phyloP scores from a whole-genome alignment of 805 yeast genomes.

The Candida nanaspora region DNA sequence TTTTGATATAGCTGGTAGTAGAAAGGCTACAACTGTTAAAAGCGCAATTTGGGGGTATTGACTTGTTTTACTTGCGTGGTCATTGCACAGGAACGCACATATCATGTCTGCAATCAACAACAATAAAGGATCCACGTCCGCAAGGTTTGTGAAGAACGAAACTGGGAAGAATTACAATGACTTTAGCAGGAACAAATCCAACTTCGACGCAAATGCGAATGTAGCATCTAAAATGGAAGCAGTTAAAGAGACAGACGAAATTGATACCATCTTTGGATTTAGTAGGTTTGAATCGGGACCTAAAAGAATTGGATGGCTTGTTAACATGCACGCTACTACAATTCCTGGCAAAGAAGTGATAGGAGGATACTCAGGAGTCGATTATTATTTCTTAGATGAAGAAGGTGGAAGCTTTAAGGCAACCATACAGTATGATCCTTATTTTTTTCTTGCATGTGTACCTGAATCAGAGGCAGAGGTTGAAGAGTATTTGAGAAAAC shows the following conservation, averaged over 20 bases:
- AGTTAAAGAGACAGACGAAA: slow-evolving; percentile 51
- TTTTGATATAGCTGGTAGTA: no score
- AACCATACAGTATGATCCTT: slow-evolving; percentile 78
- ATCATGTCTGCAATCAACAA: not conserved
- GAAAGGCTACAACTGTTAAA: no score
- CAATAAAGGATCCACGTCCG: slow-evolving; percentile 17
- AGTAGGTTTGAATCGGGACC: slow-evolving; percentile 71
- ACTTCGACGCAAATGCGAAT: not conserved
- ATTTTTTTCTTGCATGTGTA: slow-evolving; percentile 66
- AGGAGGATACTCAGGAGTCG: slow-evolving; percentile 83
- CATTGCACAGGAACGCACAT: not conserved
- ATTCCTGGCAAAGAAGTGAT: slow-evolving; percentile 49
- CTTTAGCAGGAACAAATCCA: slow-evolving; percentile 7
- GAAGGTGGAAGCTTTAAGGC: slow-evolving; percentile 96
- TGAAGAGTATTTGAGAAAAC: slow-evolving; percentile 72
- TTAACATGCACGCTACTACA: slow-evolving; percentile 88
- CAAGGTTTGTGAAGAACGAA: slow-evolving; percentile 20
- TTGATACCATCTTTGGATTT: slow-evolving; percentile 86
- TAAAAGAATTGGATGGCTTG: slow-evolving; percentile 76
- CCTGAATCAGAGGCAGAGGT: slow-evolving; percentile 63
- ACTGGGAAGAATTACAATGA: slow-evolving; percentile 10
- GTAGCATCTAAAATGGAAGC: slow-evolving; percentile 37
- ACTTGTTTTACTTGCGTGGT: no score
- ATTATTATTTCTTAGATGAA: slow-evolving; percentile 88
- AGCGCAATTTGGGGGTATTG: no score